These are phyloP conservation scores for Pharus latifolius DNA, from an alignment of 176 grass and related monocot species.

Conservation along the genomic window DNA sequence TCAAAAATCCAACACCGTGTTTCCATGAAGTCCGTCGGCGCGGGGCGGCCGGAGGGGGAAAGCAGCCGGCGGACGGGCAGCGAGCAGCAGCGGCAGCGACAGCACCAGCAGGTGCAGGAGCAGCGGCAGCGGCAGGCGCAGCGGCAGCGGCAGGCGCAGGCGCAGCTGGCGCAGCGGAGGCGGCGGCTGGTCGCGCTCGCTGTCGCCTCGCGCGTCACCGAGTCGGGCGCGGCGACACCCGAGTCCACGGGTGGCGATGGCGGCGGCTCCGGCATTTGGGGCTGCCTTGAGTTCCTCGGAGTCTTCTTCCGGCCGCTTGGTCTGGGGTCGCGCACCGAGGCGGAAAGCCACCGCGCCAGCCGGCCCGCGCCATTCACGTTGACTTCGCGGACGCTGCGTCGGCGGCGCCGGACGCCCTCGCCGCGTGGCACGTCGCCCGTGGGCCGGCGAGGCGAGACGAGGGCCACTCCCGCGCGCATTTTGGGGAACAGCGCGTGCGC, in stretches of 20 bases:
- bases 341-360: not conserved
- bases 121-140: not conserved
- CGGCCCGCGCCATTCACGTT: slow-evolving; percentile 10
- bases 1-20: no score
- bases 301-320: slow-evolving; percentile 47
- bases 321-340: slow-evolving; percentile 20
- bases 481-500: slow-evolving; percentile 39
- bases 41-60: slow-evolving; percentile 16
- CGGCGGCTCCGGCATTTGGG: not conserved
- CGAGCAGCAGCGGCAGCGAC: not conserved
- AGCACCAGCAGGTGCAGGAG: slow-evolving; percentile 13
- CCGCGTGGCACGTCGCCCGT: slow-evolving; percentile 9
- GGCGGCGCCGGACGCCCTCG: not conserved
- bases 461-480: slow-evolving; percentile 35
- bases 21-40: not conserved
- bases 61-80: not conserved
- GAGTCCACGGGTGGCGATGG: not conserved
- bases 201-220: slow-evolving; percentile 27
- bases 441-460: not conserved
- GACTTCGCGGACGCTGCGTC: slow-evolving; percentile 10
- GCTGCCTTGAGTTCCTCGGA: slow-evolving; percentile 50
- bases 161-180: not conserved
- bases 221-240: not conserved
- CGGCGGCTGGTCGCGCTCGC: slow-evolving; percentile 21
- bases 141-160: slow-evolving; percentile 2